Evolutionary conservation across 2,329 filamentous ascomycete genomes (phyloP), one percentile per base, ranked within the genome.

Genomic region (Blumeria hordei): DNA sequence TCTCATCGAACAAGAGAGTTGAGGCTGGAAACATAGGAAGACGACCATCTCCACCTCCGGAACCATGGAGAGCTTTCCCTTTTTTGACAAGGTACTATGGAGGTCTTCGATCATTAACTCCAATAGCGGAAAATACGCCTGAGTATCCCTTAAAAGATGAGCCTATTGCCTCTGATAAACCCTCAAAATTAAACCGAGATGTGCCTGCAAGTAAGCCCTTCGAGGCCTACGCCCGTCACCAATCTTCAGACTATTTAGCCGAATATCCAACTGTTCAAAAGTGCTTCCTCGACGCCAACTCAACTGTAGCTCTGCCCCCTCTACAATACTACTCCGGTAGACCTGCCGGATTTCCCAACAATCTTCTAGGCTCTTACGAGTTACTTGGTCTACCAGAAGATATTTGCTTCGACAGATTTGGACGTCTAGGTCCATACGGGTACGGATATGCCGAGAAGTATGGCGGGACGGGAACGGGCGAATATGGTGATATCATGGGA

Each of bases 391-490:
- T 96, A 37, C 78, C 83, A 16, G 78, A 93, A 60, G 83, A 94
- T 62, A 77, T 95, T 50, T 98, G 92, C 69, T 95, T 94, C 64
- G 92, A 98, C 61, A 77, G 92, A 1, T 94, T 85, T 65, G 90
- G 90, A 3, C 77, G 88, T 59, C 77, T 92, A 34, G 88, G 86
- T 0, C 85, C 90, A 0, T 98, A 98, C 62, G 90, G 90, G 0
- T 78, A 87, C 58, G 90, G 90, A 8, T 96, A 96, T 66, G 85
- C 83, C 35, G 71, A 75, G 36, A 79, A 80, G 56, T 79, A 75
- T 59, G 90, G 90, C 11, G 90, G 90, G 1, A 79, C 83, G 32
- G 88, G 90, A 4, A 80, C 85, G n/a, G 88, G 86, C 10, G 77
- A 93, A 67, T 80, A 88, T 62, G 87, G 87, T 21, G 85, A 95